Evolutionary conservation across 1,139 yeast species (phyloP), one percentile per base, ranked within the genome.

Genomic region (Pichia sp.): DNA sequence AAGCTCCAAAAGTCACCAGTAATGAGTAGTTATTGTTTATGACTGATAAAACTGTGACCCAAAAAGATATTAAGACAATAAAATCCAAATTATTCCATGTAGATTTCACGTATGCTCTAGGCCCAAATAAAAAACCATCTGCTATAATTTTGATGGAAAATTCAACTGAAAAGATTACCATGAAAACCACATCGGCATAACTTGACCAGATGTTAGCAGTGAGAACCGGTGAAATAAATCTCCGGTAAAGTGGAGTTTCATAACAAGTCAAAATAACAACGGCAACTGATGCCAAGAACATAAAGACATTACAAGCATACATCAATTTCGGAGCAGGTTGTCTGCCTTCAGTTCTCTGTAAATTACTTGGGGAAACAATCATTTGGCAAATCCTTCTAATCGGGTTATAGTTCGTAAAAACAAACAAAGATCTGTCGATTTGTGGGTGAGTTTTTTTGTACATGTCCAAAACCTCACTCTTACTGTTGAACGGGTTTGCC

Each of bases 11-110:
- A 58, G 87, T 75, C 56, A 92, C 75, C 0, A 95, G 80, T 10
- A 86, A 69, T 26, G 77, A 74, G 8, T 84, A 85, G 55, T 81
- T 78, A 52, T 75, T 73, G 46, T 69, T 73, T 43, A 86, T 57
- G 54, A 81, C 82, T 1, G 92, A 87, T 58, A 87, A 73, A 34
- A 87, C 72, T 58, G 90, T 90, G 49, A 87, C 75, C 96, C 96
- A 90, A 62, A 93, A 77, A 0, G 97, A 83, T 1, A 80, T 55
- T 57, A 93, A 73, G 4, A 92, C 98, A 30, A 82, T 61, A 51
- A 84, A 75, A 66, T 93, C 99, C 58, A 92, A 84, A 36, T 75
- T 65, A 66, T 93, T 90, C 98, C 98, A 93, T 0, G 89, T 77
- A n/a, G 93, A 88, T 54, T 86, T 72, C 45, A 83, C 62, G 64